Evolutionary conservation across 192 early-diverging fungal genomes (phyloP).

Genomic region (Rhizophagus clarus): DNA sequence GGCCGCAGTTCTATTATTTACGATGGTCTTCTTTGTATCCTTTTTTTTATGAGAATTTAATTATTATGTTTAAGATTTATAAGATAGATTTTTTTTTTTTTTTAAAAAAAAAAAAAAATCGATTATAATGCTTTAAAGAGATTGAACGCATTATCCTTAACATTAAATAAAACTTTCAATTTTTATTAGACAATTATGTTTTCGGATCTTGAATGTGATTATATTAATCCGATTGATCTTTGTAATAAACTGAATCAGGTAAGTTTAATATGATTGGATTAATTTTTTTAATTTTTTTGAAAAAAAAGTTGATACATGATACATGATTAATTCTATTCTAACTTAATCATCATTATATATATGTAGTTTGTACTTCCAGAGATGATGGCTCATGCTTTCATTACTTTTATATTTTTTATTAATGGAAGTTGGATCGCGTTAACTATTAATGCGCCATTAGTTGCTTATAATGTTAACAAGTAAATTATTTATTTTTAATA

Average conservation of each 20-base stretch:
- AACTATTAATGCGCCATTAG: slow-evolving; percentile 83
- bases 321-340: background rate
- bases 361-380: slow-evolving; percentile 93
- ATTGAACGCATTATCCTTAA: background rate
- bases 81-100: background rate
- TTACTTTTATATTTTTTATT: slow-evolving; percentile 82
- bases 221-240: slow-evolving; percentile 99
- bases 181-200: slow-evolving; percentile 53
- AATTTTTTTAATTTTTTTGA: background rate
- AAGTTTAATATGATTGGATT: slow-evolving; percentile 22
- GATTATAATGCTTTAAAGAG: background rate
- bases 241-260: slow-evolving; percentile 95
- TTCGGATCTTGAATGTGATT: slow-evolving; percentile 87
- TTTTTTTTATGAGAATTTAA: slow-evolving; percentile 14
- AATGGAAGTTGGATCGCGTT: slow-evolving; percentile 88
- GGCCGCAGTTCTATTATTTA: slow-evolving; percentile 90
- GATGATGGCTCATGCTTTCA: slow-evolving; percentile 80
- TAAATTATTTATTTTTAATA: slow-evolving; percentile 42
- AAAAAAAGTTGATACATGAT: no score
- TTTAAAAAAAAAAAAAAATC: background rate
- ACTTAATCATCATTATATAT: background rate
- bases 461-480: slow-evolving; percentile 88
- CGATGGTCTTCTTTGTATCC: slow-evolving; percentile 93
- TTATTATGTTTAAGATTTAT: background rate
- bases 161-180: slow-evolving; percentile 2